Percentiles rank a stretch among this genome's conserved stretches.
phyloP scores from a whole-genome alignment of 2,329 filamentous ascomycete species.

The Botrytis porri region DNA sequence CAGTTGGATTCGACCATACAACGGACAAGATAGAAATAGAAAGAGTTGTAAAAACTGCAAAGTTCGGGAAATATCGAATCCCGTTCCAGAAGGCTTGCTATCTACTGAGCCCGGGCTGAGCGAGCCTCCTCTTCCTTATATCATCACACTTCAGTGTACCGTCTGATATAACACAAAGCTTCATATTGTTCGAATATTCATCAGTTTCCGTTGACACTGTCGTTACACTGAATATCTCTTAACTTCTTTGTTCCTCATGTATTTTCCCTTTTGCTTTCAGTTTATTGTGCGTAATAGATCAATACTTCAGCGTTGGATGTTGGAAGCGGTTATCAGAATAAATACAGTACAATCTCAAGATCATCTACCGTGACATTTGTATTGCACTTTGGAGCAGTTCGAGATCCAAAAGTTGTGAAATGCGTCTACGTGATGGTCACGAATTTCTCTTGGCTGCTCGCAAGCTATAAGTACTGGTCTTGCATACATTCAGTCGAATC shows the following conservation, averaged over 20 bases:
- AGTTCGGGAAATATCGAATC: background rate
- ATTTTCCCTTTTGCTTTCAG: background rate
- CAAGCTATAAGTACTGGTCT: too few relatives aligned
- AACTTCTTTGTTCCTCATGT: background rate
- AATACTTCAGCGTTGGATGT: background rate
- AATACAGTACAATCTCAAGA: background rate
- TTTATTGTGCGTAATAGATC: background rate
- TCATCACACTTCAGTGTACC: background rate
- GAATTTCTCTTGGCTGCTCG: too few relatives aligned
- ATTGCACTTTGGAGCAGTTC: background rate
- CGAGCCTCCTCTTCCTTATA: background rate
- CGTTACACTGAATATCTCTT: background rate
- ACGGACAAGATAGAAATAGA: background rate
- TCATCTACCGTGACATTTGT: background rate
- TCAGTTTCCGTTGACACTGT: background rate
- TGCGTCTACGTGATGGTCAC: too few relatives aligned
- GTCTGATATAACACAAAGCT: background rate
- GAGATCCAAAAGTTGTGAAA: fast-evolving
- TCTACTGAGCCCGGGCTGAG: background rate
- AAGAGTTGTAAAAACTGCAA: background rate
- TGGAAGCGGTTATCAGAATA: background rate
- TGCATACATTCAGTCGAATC: too few relatives aligned
- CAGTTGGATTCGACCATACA: background rate
- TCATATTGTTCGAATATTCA: fast-evolving
- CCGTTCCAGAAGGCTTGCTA: background rate